Evolutionary conservation across 345 rosid genomes (phyloP).

Genomic region (Rhodamnia argentea): DNA sequence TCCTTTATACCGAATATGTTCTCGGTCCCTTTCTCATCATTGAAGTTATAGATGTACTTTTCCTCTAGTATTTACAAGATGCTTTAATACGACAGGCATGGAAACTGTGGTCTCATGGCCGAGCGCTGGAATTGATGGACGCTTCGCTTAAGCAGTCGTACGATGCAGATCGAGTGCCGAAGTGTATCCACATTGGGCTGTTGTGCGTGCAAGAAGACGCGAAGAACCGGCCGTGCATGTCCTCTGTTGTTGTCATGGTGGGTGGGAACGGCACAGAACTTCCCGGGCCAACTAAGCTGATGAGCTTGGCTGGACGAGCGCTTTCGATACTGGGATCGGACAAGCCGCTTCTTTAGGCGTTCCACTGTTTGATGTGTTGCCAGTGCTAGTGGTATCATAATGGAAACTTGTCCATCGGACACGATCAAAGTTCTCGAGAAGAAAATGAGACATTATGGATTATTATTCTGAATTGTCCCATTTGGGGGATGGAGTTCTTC

Average conservation of each 20-base stretch:
- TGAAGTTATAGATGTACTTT: background rate
- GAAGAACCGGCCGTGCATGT: background rate
- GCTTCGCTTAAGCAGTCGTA: background rate
- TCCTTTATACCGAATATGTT: background rate
- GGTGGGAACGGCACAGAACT: background rate
- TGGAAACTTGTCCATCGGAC: background rate
- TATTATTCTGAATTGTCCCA: no score
- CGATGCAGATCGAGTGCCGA: background rate
- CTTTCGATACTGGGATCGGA: background rate
- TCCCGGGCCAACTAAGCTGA: background rate
- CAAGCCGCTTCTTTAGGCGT: background rate
- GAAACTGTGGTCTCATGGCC: background rate
- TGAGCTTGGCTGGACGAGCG: background rate
- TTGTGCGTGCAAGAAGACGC: background rate
- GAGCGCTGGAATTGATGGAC: background rate
- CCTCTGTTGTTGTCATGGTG: background rate
- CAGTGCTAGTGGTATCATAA: background rate
- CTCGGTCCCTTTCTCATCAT: background rate
- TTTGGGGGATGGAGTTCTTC: no score
- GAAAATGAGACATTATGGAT: no score
- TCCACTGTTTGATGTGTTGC: background rate
- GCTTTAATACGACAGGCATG: background rate
- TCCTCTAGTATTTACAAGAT: background rate
- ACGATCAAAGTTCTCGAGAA: background rate
- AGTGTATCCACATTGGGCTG: background rate